phyloP scores from a whole-genome alignment of 805 yeast species.

The Sungouiella blattae region DNA sequence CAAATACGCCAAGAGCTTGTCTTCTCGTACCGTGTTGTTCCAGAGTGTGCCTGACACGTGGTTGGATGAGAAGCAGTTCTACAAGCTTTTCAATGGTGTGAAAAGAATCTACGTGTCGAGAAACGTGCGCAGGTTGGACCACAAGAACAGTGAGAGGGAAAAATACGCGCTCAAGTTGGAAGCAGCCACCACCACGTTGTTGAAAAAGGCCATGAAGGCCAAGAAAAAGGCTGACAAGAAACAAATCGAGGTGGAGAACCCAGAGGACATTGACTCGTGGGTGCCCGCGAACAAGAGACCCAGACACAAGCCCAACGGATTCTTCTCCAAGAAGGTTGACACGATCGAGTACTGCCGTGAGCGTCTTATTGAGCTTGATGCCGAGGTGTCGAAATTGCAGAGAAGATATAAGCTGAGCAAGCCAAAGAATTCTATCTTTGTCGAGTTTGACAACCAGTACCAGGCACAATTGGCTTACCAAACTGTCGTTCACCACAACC shows the following conservation, averaged over 20 bases:
- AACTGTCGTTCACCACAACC: slow-evolving; percentile 59
- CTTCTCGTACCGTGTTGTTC: slow-evolving; percentile 79
- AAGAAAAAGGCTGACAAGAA: slow-evolving; percentile 66
- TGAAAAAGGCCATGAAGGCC: slow-evolving; percentile 62
- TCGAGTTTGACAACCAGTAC: slow-evolving; percentile 75
- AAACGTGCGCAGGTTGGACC: slow-evolving; percentile 51
- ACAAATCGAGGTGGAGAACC: slow-evolving; percentile 40
- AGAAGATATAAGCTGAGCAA: slow-evolving; percentile 40
- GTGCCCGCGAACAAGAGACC: slow-evolving; percentile 71
- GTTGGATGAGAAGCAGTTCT: slow-evolving; percentile 67
- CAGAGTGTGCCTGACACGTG: slow-evolving; percentile 78
- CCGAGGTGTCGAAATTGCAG: slow-evolving; percentile 56
- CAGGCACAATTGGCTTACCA: slow-evolving; percentile 72
- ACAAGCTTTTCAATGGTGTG: slow-evolving; percentile 78
- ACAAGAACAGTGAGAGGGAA: slow-evolving; percentile 57
- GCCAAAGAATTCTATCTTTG: slow-evolving; percentile 78
- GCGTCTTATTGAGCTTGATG: slow-evolving; percentile 53
- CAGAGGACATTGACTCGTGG: slow-evolving; percentile 49
- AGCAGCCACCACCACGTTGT: slow-evolving; percentile 53
- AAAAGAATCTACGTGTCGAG: slow-evolving; percentile 78
- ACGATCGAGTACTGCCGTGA: slow-evolving; percentile 56
- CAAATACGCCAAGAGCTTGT: slow-evolving; percentile 64
- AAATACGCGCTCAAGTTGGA: slow-evolving; percentile 62
- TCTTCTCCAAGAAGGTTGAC: slow-evolving; percentile 52
- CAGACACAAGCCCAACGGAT: slow-evolving; percentile 47